phyloP scores from a whole-genome alignment of 129 eudicot genomes.

The Deinandra increscens region DNA sequence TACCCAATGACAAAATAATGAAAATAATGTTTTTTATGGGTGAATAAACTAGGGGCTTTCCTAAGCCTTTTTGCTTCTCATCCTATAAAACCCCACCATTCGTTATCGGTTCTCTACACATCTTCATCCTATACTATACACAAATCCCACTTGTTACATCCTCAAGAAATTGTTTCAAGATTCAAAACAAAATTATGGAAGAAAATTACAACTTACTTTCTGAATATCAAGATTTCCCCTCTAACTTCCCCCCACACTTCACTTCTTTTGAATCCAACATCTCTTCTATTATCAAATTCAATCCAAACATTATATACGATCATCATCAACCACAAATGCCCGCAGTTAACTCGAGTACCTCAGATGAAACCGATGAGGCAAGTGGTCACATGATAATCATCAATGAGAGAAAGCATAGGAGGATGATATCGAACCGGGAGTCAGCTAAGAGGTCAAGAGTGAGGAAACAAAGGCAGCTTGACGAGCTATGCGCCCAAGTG shows the following conservation, averaged over 20 bases:
- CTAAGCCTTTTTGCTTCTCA: conserved; percentile 1
- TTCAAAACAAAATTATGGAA: conserved; percentile 5
- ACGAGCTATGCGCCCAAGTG: conserved; percentile 40
- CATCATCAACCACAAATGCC: conserved; percentile 2
- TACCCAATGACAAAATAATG: too few relatives aligned
- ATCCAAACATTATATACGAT: not conserved
- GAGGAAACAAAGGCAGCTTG: conserved; percentile 43
- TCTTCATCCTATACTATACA: not conserved
- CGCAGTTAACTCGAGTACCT: conserved; percentile 27
- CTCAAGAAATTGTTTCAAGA: not conserved
- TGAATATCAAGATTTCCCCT: not conserved
- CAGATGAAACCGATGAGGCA: conserved; percentile 29
- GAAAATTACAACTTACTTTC: not conserved
- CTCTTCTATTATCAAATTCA: not conserved
- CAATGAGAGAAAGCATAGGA: conserved; percentile 36
- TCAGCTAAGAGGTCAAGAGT: conserved; percentile 43
- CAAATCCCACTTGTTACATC: not conserved
- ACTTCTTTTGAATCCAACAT: conserved; percentile 7
- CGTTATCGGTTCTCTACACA: not conserved
- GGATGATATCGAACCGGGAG: conserved; percentile 46
- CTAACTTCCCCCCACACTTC: not conserved
- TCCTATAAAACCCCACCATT: conserved; percentile 24
- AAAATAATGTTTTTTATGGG: too few relatives aligned
- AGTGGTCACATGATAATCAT: conserved; percentile 3
- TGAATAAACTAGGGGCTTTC: too few relatives aligned